phyloP scores from a whole-genome alignment of 768 basidiomycete genomes.

The Psilocybe cubensis region DNA sequence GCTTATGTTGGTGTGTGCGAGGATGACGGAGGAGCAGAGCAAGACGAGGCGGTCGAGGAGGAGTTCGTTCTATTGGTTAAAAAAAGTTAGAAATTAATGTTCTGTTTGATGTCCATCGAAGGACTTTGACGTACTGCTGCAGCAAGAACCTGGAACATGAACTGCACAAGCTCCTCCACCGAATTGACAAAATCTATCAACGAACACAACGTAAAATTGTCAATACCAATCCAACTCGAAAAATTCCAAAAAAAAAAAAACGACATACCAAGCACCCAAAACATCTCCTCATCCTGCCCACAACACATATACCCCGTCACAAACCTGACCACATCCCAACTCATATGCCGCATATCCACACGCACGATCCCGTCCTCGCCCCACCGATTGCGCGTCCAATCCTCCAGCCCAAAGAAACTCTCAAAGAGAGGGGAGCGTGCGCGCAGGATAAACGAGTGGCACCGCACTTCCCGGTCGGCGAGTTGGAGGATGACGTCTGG shows the following conservation, averaged over 20 bases:
- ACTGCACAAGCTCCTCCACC: constrained; percentile 79
- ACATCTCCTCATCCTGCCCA: constrained; percentile 68
- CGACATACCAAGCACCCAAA: constrained; percentile 66
- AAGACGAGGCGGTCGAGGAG: constrained; percentile 85
- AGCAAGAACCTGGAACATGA: constrained; percentile 85
- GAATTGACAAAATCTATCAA: constrained; percentile 61
- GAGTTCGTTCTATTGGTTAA: constrained; percentile 71
- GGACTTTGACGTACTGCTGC: constrained; percentile 63
- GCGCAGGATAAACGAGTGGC: constrained; percentile 79
- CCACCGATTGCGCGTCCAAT: constrained; percentile 77
- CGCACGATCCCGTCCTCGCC: constrained; percentile 51
- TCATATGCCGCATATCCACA: constrained; percentile 74
- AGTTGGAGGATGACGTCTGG: constrained; percentile 78
- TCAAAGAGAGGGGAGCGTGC: constrained; percentile 85
- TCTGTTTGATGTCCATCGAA: no score
- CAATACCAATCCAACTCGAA: no score
- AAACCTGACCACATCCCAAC: constrained; percentile 74
- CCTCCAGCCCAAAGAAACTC: constrained; percentile 79
- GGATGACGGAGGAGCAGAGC: constrained; percentile 78
- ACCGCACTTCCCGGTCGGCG: constrained; percentile 63
- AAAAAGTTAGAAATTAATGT: neutral
- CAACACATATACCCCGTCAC: constrained; percentile 81
- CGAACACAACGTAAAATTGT: constrained; percentile 3
- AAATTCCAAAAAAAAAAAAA: neutral
- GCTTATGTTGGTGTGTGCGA: constrained; percentile 65